A percentile compares a stretch with the other conserved stretches of the same genome.
These are phyloP conservation scores for Wallacemonas sp. DNA, from an alignment of 208 protist species.

Conservation along the genomic window DNA sequence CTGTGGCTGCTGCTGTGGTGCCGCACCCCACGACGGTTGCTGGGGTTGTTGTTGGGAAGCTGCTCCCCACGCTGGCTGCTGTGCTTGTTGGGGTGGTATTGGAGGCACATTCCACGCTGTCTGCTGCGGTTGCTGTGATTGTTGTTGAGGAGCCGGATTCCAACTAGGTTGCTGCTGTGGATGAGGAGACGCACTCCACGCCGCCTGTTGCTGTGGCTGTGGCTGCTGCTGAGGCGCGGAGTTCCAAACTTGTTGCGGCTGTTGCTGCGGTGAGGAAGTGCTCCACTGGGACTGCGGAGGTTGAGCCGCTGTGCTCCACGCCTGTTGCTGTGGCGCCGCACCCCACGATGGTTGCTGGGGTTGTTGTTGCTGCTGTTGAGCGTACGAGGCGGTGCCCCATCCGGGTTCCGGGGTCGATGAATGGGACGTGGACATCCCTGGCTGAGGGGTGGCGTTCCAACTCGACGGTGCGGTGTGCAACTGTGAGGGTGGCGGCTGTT, in stretches of 20 bases:
- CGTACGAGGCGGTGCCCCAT: not conserved
- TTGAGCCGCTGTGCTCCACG: not conserved
- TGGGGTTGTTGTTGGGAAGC: constrained; percentile 6
- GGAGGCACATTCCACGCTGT: not conserved
- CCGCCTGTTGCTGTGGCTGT: not conserved
- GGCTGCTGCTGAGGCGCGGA: not conserved
- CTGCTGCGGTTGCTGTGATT: not conserved
- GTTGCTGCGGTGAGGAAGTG: not conserved
- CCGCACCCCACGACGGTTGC: constrained; percentile 2
- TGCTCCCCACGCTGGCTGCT: not conserved
- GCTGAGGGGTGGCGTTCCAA: not conserved
- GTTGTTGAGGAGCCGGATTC: not conserved
- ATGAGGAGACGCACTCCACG: not conserved
- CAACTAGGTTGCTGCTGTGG: not conserved
- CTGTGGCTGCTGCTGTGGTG: not conserved
- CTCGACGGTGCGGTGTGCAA: not conserved
- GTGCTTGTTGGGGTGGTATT: not conserved
- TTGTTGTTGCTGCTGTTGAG: not conserved
- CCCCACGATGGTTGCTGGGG: not conserved
- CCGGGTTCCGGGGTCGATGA: no score
- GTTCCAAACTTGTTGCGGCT: not conserved
- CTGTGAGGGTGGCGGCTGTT: not conserved
- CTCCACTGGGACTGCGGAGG: not conserved
- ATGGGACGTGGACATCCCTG: not conserved
- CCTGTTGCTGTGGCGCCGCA: constrained; percentile 4